Base-by-base conservation (phyloP, 1,284 basidiomycete species). In the Chiua sp. region DNA sequence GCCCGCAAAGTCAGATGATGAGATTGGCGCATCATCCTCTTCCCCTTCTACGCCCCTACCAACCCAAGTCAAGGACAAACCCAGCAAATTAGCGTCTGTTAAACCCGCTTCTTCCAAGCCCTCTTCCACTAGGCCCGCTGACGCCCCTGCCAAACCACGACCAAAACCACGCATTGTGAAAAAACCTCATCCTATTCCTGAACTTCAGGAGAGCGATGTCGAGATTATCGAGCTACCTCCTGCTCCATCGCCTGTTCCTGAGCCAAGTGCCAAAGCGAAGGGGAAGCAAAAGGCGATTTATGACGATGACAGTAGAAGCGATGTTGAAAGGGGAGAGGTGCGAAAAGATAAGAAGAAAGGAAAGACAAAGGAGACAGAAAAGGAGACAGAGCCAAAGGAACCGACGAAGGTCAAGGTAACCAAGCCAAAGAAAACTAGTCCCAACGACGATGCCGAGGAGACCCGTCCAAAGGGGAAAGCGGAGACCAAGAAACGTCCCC, bases 341-440 rank as follows among this genome's bases (percentile, higher is more conserved):
- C 58, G 20, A 44, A 71, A 68, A 32, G 53, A 48, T 23, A 71
- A 63, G 52, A 72, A 67, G 53, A 68, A 65, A 42, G 57, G 55
- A 51, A 69, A 70, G 55, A 63, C 61, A 49, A 74, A 70, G 64
- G 68, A 73, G 64, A 51, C 66, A 64, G 53, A 78, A 78, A 69
- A 72, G 68, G 42, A 77, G 16, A n/a, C 15, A n/a, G 61, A 77
- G 66, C 66, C 68, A 30, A 67, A 66, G 53, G 70, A 60, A 39
- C 60, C 64, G 26, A 59, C 55, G 30, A 75, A 71, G 58, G 13
- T 47, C 2, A 73, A 69, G 55, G 50, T 30, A 33, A 28, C 39
- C 20, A 69, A 58, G 55, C 39, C 50, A 42, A 76, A 72, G 64
- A 75, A 72, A 62, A 30, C 39, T 2, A 44, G 59, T 47, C 54